Percentiles rank a stretch among this genome's conserved stretches.
These are phyloP conservation scores for Xylariales sp. DNA, from an alignment of 2,329 filamentous ascomycete species.

Conservation along the genomic window DNA sequence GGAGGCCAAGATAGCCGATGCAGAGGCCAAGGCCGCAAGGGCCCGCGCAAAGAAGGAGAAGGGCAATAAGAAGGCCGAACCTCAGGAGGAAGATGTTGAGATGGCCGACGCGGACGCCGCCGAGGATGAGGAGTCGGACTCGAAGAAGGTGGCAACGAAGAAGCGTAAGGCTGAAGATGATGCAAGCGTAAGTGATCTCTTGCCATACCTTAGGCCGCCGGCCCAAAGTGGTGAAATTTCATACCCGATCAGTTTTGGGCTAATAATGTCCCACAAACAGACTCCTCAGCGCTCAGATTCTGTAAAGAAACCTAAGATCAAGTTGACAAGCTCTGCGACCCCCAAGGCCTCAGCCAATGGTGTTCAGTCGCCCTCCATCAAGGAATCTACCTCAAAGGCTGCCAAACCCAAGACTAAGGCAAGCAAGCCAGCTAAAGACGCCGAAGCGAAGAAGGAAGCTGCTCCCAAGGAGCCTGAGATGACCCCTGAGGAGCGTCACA, in stretches of 20 bases:
- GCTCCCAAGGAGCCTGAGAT: constrained; percentile 52
- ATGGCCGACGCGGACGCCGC: constrained; percentile 58
- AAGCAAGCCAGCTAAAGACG: constrained; percentile 34
- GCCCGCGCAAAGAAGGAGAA: constrained; percentile 17
- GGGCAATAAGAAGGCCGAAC: constrained; percentile 33
- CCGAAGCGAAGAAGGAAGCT: constrained; percentile 39
- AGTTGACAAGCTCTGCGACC: constrained; percentile 59
- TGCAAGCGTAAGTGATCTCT: constrained; percentile 54
- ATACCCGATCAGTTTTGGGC: too few species aligned
- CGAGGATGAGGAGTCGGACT: constrained; percentile 36
- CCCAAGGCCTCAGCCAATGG: constrained; percentile 64
- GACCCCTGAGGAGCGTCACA: constrained; percentile 51
- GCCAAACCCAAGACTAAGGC: constrained; percentile 54
- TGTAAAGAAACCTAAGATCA: constrained; percentile 65
- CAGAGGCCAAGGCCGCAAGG: constrained; percentile 32
- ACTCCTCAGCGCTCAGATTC: constrained; percentile 56
- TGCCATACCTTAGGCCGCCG: neutral
- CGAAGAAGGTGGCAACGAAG: constrained; percentile 52
- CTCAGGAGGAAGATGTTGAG: constrained; percentile 53
- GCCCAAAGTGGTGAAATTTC: neutral
- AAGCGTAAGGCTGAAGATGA: constrained; percentile 87
- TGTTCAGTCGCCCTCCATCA: constrained; percentile 33
- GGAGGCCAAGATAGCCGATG: constrained; percentile 59
- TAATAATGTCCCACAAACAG: too few species aligned
- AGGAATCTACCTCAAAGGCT: constrained; percentile 45